Conservation (phyloP, 805 yeast genomes). For the Metschnikowia orientalis region DNA sequence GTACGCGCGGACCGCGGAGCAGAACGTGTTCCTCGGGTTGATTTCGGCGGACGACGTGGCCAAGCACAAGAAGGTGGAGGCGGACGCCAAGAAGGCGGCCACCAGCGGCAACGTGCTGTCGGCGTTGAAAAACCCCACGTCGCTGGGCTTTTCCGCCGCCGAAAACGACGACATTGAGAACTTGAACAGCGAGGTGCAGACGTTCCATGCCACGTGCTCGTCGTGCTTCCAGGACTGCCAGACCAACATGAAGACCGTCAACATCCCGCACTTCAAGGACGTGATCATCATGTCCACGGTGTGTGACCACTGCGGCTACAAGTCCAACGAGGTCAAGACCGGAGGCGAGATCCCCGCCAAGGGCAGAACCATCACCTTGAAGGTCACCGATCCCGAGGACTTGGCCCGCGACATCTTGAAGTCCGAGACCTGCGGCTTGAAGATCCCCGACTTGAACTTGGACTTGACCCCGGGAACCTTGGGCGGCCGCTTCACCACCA, state of each 20-base stretch:
- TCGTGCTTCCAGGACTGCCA: conserved; percentile 77
- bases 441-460: conserved; percentile 80
- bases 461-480: conserved; percentile 94
- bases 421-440: conserved; percentile 86
- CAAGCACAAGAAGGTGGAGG: conserved; percentile 43
- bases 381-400: conserved; percentile 86
- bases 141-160: conserved; percentile 53
- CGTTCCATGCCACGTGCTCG: conserved; percentile 89
- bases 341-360: conserved; percentile 92
- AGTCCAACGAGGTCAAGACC: conserved; percentile 95
- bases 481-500: conserved; percentile 96
- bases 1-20: conserved; percentile 82
- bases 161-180: conserved; percentile 82
- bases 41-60: conserved; percentile 65
- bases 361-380: conserved; percentile 71
- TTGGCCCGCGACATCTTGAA: conserved; percentile 90
- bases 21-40: conserved; percentile 79
- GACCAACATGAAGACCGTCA: conserved; percentile 94
- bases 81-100: conserved; percentile 39
- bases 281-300: conserved; percentile 94
- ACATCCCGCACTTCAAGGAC: conserved; percentile 97
- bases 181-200: conserved; percentile 84
- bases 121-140: conserved; percentile 20
- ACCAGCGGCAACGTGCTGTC: conserved; percentile 34
- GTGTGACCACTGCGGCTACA: conserved; percentile 91